Conservation (phyloP, 2,329 filamentous ascomycete genomes). For the Botrytis paeoniae region DNA sequence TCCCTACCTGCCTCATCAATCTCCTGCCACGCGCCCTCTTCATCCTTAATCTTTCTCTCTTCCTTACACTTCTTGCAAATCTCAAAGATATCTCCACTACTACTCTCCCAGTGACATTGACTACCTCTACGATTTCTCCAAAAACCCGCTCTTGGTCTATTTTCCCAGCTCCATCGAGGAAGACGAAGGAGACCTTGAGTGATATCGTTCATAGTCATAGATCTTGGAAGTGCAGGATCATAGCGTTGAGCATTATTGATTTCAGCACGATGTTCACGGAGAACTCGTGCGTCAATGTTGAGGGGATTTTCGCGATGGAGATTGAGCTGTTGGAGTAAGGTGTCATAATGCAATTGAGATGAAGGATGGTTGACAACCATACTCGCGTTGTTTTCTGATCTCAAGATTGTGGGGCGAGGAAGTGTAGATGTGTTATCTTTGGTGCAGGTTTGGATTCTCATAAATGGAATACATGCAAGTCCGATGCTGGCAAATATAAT, state of each 20-base stretch:
- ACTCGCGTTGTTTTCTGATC: background rate
- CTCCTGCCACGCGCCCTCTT: background rate
- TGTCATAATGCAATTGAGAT: background rate
- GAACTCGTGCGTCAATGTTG: background rate
- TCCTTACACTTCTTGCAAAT: slow-evolving; percentile 27
- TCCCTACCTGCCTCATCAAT: background rate
- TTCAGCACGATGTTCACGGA: slow-evolving; percentile 11
- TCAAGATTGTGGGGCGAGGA: background rate
- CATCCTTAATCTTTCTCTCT: slow-evolving; percentile 23
- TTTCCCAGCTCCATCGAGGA: slow-evolving; percentile 31
- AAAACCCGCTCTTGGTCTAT: background rate
- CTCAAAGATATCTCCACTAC: slow-evolving; percentile 24
- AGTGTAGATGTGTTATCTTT: background rate
- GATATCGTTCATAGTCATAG: slow-evolving; percentile 9
- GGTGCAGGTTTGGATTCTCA: slow-evolving; percentile 46
- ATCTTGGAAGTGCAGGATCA: background rate
- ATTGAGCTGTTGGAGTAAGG: background rate
- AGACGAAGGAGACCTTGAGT: slow-evolving; percentile 23
- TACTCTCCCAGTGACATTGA: slow-evolving; percentile 12
- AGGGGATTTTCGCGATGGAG: background rate
- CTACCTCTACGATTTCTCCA: slow-evolving; percentile 7
- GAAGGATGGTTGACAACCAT: background rate
- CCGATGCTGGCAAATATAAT: slow-evolving; percentile 45
- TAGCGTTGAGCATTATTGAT: background rate
- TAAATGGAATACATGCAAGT: slow-evolving; percentile 49